These are phyloP conservation scores for Blastomyces parvus DNA, from an alignment of 2,329 filamentous ascomycete species.

Conservation along the genomic window DNA sequence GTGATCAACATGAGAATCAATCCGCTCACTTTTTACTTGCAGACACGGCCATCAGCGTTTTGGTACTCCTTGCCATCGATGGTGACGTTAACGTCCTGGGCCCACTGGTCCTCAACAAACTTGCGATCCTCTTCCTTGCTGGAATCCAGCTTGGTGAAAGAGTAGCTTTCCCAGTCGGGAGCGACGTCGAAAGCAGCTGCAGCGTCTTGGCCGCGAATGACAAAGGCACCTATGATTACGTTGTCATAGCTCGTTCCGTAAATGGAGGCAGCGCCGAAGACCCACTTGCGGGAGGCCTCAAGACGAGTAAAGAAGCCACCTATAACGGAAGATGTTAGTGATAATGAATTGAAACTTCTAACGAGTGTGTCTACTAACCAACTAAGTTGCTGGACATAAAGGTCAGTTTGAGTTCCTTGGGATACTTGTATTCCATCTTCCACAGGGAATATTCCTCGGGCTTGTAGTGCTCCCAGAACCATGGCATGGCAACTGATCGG, in stretches of 20 bases:
- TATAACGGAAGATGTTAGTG: conserved; percentile 17
- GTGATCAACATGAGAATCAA: conserved; percentile 6
- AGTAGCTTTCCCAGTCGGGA: conserved; percentile 93
- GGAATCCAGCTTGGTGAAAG: conserved; percentile 92
- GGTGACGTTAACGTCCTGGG: conserved; percentile 75
- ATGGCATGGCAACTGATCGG: conserved; percentile 70
- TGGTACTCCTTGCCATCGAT: conserved; percentile 80
- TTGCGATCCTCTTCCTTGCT: conserved; percentile 73
- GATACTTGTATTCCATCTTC: conserved; percentile 97
- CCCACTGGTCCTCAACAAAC: conserved; percentile 80
- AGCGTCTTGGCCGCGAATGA: conserved; percentile 85
- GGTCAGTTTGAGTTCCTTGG: conserved; percentile 88
- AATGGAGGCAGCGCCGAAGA: conserved; percentile 85
- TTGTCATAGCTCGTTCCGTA: conserved; percentile 84
- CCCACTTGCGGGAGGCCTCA: conserved; percentile 93
- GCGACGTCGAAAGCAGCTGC: conserved; percentile 87
- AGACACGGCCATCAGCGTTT: conserved; percentile 91
- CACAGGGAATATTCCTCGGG: conserved; percentile 94
- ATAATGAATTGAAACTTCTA: neutral
- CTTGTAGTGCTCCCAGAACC: conserved; percentile 97
- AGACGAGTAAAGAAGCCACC: conserved; percentile 95
- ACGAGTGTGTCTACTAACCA: conserved; percentile 38
- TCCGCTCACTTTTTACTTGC: conserved; percentile 63
- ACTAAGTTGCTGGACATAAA: conserved; percentile 99
- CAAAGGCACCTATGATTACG: conserved; percentile 83